These are phyloP conservation scores for Copromyces sp. DNA, from an alignment of 495 filamentous ascomycete genomes.

Conservation along the genomic window DNA sequence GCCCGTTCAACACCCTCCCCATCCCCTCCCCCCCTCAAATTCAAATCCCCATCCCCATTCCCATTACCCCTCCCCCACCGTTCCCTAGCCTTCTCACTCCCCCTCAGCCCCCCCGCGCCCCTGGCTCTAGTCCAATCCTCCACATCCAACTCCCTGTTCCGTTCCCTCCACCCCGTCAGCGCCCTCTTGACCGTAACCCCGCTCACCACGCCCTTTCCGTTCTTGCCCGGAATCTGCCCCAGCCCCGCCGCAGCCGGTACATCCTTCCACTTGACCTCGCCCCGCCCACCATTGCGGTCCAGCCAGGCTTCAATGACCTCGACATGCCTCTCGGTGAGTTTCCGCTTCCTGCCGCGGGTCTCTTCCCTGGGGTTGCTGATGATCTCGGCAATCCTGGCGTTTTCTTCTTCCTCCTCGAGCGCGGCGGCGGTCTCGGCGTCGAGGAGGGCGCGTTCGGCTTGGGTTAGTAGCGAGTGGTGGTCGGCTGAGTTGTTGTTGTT, in stretches of 20 bases:
- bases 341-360: neutral
- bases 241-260: neutral
- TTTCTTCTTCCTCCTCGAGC: neutral
- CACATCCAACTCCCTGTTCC: neutral
- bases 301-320: neutral
- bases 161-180: neutral
- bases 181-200: neutral
- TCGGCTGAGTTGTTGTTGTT: too few relatives aligned
- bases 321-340: neutral
- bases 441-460: neutral
- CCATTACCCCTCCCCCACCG: neutral
- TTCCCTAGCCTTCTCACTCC: neutral
- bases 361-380: neutral
- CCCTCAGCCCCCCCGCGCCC: neutral
- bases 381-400: neutral
- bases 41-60: neutral
- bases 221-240: neutral
- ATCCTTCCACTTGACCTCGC: neutral
- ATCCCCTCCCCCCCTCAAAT: too few relatives aligned
- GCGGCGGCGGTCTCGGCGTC: neutral
- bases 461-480: neutral
- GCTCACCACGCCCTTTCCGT: neutral
- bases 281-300: neutral
- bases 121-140: neutral
- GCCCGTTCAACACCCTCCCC: too few relatives aligned